These are phyloP conservation scores for Neolentinus lepideus DNA, from an alignment of 1,284 basidiomycete species.

Conservation along the genomic window DNA sequence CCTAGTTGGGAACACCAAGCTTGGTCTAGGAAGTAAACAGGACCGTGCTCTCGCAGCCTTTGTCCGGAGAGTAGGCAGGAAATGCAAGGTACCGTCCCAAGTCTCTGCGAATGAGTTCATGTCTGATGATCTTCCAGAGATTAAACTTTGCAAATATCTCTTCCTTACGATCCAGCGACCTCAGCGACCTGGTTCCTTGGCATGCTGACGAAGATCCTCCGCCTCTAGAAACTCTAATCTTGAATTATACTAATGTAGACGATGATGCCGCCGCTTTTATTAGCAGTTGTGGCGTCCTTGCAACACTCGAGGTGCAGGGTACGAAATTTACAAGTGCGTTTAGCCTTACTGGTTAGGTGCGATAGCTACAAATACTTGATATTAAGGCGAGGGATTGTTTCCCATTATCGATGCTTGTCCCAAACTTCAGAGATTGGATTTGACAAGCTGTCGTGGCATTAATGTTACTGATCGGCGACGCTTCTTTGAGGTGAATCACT, in stretches of 20 bases:
- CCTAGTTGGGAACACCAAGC: slow-evolving; percentile 55
- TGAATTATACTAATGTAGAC: slow-evolving; percentile 57
- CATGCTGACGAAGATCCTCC: slow-evolving; percentile 23
- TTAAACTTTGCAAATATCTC: slow-evolving; percentile 53
- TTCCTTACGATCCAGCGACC: slow-evolving; percentile 42
- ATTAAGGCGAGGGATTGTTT: slow-evolving; percentile 47
- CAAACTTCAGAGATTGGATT: slow-evolving; percentile 42
- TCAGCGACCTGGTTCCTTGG: slow-evolving; percentile 39
- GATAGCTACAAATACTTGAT: not conserved
- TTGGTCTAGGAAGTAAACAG: slow-evolving; percentile 33
- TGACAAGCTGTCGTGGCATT: slow-evolving; percentile 63
- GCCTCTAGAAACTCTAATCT: slow-evolving; percentile 37
- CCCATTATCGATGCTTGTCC: slow-evolving; percentile 51
- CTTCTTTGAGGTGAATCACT: slow-evolving; percentile 54
- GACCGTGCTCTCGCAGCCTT: slow-evolving; percentile 37
- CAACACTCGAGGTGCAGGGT: slow-evolving; percentile 42
- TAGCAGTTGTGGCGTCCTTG: slow-evolving; percentile 39
- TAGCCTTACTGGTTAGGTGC: not conserved
- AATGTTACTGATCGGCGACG: slow-evolving; percentile 47
- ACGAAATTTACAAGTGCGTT: slow-evolving; percentile 53
- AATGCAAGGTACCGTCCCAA: slow-evolving; percentile 39
- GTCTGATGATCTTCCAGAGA: slow-evolving; percentile 17
- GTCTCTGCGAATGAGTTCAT: not conserved
- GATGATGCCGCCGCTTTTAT: slow-evolving; percentile 49
- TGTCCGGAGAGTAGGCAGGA: slow-evolving; percentile 45